A percentile compares a stretch with the other conserved stretches of the same genome.
phyloP scores from a whole-genome alignment of 1,284 basidiomycete genomes.

The Apiotrichum domesticum region DNA sequence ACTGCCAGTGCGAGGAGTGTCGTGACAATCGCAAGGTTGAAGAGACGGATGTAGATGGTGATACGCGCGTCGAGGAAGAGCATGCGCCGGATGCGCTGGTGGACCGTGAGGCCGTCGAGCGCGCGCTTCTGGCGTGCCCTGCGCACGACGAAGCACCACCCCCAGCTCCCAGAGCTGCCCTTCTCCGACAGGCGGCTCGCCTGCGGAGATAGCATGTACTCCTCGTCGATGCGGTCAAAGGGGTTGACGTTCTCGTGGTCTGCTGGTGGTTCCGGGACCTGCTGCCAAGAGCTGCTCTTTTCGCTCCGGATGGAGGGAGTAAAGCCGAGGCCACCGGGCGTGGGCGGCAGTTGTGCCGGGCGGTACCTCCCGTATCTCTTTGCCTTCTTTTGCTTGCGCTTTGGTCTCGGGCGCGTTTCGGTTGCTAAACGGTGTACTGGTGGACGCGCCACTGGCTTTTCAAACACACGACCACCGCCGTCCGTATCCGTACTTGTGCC shows the following conservation, averaged over 20 bases:
- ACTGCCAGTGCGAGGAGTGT: slow-evolving; percentile 49
- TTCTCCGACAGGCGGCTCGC: slow-evolving; percentile 4
- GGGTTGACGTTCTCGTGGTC: slow-evolving; percentile 17
- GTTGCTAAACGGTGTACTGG: too few relatives aligned
- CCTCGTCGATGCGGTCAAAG: slow-evolving; percentile 21
- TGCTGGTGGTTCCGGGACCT: neutral
- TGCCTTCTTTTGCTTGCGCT: neutral
- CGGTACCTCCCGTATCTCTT: slow-evolving; percentile 5
- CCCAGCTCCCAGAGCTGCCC: neutral
- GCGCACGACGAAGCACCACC: neutral
- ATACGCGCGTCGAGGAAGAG: slow-evolving; percentile 50
- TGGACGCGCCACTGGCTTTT: neutral
- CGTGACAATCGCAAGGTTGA: slow-evolving; percentile 50
- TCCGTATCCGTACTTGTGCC: neutral
- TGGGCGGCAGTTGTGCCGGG: slow-evolving; percentile 11
- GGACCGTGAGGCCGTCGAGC: slow-evolving; percentile 23
- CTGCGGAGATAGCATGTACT: slow-evolving; percentile 6
- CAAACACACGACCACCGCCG: neutral
- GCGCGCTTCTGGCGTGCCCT: neutral
- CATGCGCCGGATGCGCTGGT: slow-evolving; percentile 38
- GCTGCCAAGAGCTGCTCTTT: neutral
- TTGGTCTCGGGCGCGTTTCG: neutral
- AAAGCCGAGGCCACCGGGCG: slow-evolving; percentile 9
- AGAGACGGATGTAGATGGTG: slow-evolving; percentile 50
- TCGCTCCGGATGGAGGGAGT: neutral